A percentile compares a stretch with the other conserved stretches of the same genome.
Evolutionary conservation across 1,284 basidiomycete species (phyloP).

Genomic region (Ganoderma meredithae): DNA sequence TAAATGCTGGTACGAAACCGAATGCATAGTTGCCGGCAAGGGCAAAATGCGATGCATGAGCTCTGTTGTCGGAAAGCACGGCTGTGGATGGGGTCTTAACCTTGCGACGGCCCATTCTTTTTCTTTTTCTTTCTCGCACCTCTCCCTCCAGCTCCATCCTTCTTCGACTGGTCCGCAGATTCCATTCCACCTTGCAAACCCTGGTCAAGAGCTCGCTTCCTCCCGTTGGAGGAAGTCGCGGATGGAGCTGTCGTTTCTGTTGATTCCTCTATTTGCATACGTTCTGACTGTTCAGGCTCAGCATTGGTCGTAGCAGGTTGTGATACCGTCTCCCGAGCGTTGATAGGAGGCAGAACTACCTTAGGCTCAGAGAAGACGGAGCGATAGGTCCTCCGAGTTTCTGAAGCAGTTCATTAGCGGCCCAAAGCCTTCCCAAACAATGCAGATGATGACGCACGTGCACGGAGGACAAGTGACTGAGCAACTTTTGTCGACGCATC

Average conservation of each 20-base stretch:
- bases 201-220: conserved; percentile 32
- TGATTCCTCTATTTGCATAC: neutral
- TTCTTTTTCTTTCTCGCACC: conserved; percentile 35
- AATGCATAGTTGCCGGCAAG: neutral
- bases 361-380: conserved; percentile 77
- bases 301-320: neutral
- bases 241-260: neutral
- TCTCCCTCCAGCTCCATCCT: conserved; percentile 14
- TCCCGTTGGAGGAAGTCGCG: conserved; percentile 18
- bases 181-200: neutral
- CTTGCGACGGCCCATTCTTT: conserved; percentile 26
- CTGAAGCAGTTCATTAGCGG: conserved; percentile 39
- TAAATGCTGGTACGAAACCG: neutral
- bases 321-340: neutral
- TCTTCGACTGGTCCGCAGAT: neutral
- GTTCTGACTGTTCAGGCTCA: neutral
- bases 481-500: conserved; percentile 65
- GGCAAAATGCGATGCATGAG: neutral
- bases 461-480: conserved; percentile 72
- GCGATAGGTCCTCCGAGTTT: conserved; percentile 67
- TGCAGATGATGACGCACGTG: conserved; percentile 59
- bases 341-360: conserved; percentile 57
- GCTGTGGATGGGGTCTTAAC: neutral
- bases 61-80: neutral
- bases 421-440: neutral